Evolutionary conservation across 345 rosid genomes (phyloP).

Genomic region (Gossypium raimondii): DNA sequence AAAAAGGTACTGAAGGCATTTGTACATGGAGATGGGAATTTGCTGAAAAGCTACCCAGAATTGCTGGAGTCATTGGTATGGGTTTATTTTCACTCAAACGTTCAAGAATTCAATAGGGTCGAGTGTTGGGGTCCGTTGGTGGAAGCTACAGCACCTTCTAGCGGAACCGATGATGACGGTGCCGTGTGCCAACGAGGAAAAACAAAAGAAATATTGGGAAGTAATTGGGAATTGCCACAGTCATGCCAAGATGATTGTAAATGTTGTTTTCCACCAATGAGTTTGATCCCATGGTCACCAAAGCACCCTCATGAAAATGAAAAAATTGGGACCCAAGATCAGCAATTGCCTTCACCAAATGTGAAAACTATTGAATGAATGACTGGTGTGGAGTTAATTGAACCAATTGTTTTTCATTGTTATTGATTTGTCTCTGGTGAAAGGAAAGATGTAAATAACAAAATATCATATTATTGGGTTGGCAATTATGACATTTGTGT

Average conservation of each 20-base stretch:
- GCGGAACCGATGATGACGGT: background rate
- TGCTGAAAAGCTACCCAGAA: conserved; percentile 75
- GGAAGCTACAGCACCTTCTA: conserved; percentile 38
- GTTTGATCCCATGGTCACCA: conserved; percentile 47
- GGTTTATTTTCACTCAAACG: conserved; percentile 87
- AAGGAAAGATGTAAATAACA: background rate
- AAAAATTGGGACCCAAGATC: conserved; percentile 14
- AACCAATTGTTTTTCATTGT: background rate
- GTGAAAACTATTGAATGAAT: background rate
- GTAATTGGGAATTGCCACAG: conserved; percentile 31
- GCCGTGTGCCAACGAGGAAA: conserved; percentile 16
- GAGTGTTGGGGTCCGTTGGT: conserved; percentile 86
- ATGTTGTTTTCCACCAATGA: conserved; percentile 65
- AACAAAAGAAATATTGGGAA: conserved; percentile 13
- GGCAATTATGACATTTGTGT: background rate
- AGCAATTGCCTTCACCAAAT: conserved; percentile 12
- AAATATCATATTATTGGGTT: background rate
- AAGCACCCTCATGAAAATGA: conserved; percentile 12
- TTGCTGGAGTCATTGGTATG: conserved; percentile 79
- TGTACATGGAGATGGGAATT: conserved; percentile 74
- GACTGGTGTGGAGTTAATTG: background rate
- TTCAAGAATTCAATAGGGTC: conserved; percentile 63
- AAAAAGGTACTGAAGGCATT: conserved; percentile 70
- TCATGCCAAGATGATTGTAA: conserved; percentile 42
- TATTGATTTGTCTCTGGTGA: background rate